A percentile compares a stretch with the other conserved stretches of the same genome.
Evolutionary conservation across 163 green algal species (phyloP).

Genomic region (Smithsoniella earleae): DNA sequence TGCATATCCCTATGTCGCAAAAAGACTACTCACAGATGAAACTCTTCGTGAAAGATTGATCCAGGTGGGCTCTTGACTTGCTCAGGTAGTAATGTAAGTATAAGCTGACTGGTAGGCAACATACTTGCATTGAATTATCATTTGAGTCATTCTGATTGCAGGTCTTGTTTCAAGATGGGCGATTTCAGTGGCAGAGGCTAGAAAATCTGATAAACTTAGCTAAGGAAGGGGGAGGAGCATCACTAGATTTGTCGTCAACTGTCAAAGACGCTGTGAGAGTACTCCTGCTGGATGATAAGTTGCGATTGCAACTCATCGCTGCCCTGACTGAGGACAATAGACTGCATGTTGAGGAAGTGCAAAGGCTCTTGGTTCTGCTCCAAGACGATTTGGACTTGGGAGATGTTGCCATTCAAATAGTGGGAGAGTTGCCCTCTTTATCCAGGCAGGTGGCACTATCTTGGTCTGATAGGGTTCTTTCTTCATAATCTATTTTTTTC

Average conservation of each 20-base stretch:
- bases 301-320: slow-evolving; percentile 76
- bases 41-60: slow-evolving; percentile 81
- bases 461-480: slow-evolving; percentile 5
- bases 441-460: slow-evolving; percentile 18
- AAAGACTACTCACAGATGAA: slow-evolving; percentile 88
- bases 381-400: slow-evolving; percentile 34
- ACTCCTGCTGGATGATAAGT: slow-evolving; percentile 69
- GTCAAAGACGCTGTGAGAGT: slow-evolving; percentile 61
- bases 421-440: neutral
- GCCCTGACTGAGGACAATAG: slow-evolving; percentile 90
- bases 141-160: slow-evolving; percentile 37
- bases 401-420: neutral
- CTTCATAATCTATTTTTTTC: neutral
- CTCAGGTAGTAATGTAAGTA: neutral
- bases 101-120: neutral
- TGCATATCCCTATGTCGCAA: slow-evolving; percentile 93
- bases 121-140: neutral
- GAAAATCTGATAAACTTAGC: slow-evolving; percentile 91
- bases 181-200: slow-evolving; percentile 93
- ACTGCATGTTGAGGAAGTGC: slow-evolving; percentile 76
- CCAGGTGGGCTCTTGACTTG: slow-evolving; percentile 60
- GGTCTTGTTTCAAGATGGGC: slow-evolving; percentile 85
- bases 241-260: slow-evolving; percentile 77
- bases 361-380: slow-evolving; percentile 55
- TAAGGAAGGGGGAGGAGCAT: slow-evolving; percentile 47